Base-by-base conservation (phyloP, 2,329 filamentous ascomycete genomes). In the Paecilomyces sp. region DNA sequence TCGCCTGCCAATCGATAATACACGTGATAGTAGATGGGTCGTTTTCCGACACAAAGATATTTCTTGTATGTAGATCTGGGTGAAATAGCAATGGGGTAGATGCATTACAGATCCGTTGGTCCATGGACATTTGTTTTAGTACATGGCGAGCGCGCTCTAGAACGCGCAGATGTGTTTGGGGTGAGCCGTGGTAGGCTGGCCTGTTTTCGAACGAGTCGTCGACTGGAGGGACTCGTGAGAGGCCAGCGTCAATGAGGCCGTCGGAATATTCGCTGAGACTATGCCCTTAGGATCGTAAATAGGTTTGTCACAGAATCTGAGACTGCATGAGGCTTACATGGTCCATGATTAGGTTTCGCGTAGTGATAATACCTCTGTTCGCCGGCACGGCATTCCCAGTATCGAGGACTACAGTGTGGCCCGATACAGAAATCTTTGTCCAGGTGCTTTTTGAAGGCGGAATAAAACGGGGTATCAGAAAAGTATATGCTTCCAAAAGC, bases 221-320 rank as follows among this genome's bases (percentile, higher is more conserved):
- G 7, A 58, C 58, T 57, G 62, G 65, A 53, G 74, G 73, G 54
- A 78, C 63, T 50, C 69, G 70, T 13, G 74, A 73, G 58, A 76
- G 63, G 52, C 74, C 73, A 41, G 68, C 64, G 64, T 79, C 75
- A 33, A 78, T 68, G 34, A 79, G 70, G 50, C 72, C 74, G 50
- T 73, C 62, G 57, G 65, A 67, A 59, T 74, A 78, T 64, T 64
- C 66, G 13, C 47, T 54, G 52, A 78, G 60, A 61, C 68, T 65
- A 6, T 22, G 52, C 75, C 75, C 76, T 79, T 1, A 22, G 22
- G 22, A 22, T 22, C 22, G 22, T 22, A 22, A 22, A 22, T 22
- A 22, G 22, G 22, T 22, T 22, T 22, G 22, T 22, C 22, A 22
- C 22, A 22, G 2, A 22, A 22, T 2, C 22, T 22, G 22, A 22